These are phyloP conservation scores for Raphidocelis subcapitata DNA, from an alignment of 139 green algal species.

Conservation along the genomic window DNA sequence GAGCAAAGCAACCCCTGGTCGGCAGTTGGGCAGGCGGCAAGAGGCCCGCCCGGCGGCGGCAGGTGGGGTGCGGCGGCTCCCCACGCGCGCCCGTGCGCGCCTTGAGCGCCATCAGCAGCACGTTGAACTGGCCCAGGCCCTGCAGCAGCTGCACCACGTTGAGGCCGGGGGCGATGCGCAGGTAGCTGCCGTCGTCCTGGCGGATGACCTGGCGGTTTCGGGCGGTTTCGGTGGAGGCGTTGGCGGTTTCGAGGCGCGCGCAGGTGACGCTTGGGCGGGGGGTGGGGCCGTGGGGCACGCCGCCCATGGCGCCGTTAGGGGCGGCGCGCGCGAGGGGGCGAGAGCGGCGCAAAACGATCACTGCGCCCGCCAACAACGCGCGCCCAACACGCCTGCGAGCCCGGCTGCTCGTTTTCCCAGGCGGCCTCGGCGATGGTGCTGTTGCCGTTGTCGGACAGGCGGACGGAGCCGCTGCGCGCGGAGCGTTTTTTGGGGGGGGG, in stretches of 20 bases:
- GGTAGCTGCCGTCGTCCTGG: constrained; percentile 28
- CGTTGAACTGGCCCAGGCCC: constrained; percentile 39
- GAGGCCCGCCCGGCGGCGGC: no score
- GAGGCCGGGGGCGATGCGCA: constrained; percentile 20
- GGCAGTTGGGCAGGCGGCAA: no score
- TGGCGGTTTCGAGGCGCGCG: not conserved
- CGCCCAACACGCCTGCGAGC: not conserved
- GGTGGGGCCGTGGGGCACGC: no score
- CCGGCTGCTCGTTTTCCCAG: not conserved
- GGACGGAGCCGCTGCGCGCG: not conserved
- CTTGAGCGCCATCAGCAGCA: constrained; percentile 52
- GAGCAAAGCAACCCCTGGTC: no score
- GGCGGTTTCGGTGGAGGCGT: not conserved
- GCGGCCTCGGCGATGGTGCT: not conserved
- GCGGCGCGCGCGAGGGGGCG: no score
- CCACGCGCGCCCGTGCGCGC: constrained; percentile 7
- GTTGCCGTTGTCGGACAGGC: not conserved
- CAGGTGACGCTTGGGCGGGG: not conserved
- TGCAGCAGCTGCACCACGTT: constrained; percentile 48
- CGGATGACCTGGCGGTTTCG: constrained; percentile 19
- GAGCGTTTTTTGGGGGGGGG: no score
- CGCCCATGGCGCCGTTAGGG: no score
- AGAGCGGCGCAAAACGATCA: no score
- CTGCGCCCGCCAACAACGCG: no score
- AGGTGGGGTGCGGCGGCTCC: no score